phyloP scores from a whole-genome alignment of 768 basidiomycete species.

The Suillus decipiens region DNA sequence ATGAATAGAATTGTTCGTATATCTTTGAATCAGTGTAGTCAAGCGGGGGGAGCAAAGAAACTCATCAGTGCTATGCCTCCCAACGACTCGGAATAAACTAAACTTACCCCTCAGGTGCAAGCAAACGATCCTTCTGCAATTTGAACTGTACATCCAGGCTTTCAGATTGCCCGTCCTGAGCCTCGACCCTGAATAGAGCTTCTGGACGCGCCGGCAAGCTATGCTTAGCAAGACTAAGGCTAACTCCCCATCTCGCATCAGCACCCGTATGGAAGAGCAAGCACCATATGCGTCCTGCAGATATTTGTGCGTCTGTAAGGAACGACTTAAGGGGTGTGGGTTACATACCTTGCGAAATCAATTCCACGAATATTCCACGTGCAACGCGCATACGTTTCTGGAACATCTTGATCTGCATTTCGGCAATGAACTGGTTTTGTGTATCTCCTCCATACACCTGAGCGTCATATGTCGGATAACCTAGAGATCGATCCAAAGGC shows the following conservation, averaged over 20 bases:
- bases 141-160: neutral
- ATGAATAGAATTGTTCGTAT: neutral
- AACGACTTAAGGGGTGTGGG: neutral
- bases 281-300: neutral
- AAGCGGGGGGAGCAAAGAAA: neutral
- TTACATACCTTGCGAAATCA: neutral
- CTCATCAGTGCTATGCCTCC: neutral
- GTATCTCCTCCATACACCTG: neutral
- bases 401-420: neutral
- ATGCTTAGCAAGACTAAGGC: neutral
- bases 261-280: neutral
- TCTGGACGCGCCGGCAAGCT: slow-evolving; percentile 1
- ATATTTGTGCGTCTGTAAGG: too few species aligned
- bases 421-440: neutral
- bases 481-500: neutral
- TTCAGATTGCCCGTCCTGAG: neutral
- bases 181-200: neutral
- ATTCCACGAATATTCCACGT: neutral
- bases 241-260: neutral
- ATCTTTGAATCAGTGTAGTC: neutral
- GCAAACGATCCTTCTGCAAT: neutral
- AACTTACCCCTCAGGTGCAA: neutral
- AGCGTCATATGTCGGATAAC: neutral
- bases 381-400: neutral
- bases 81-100: neutral